Evolutionary conservation across 352 stramenopile genomes (phyloP), one percentile per base, ranked within the genome.

Genomic region (Plasmopara halstedii): DNA sequence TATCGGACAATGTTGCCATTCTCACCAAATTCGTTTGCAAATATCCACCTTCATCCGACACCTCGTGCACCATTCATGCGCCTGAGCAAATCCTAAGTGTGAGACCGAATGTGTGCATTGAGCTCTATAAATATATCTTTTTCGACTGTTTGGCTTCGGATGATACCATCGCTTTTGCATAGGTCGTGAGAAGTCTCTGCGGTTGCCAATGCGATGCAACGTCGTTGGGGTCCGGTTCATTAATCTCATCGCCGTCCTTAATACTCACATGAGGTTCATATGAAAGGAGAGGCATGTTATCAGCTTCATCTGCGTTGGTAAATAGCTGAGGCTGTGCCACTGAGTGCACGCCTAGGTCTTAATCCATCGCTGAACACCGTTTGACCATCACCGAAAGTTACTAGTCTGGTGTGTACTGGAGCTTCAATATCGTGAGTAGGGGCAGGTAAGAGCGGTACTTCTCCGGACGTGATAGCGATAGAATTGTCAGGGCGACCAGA

Each of bases 41-140:
- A 53, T 35, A 43, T 50, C 38, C 51, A 55, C 34, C 55, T 60
- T 20, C 11, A 21, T 0, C 40, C 39, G 17, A 60, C 46, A 1
- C 46, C 32, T 22, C 42, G 42, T 0, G 11, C 32, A 22, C 40
- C 52, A 9, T 25, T 7, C 3, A 23, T 39, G 18, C n/a, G 26
- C 4, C 39, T 17, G 1, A 60, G 40, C 5, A 50, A 6, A 13
- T 52, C 40, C n/a, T n/a, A n/a, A n/a, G n/a, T n/a, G n/a, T n/a
- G n/a, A n/a, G n/a, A n/a, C 56, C 55, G 70, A 0, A 46, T 67
- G 18, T 55, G 34, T 15, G 58, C 62, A 7, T 6, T 7, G 1
- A 26, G 3, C 11, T 25, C 35, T 7, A 6, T 19, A 25, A 9
- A 8, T 6, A 25, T 17, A 11, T 17, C 35, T n/a, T 41, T 2